phyloP scores from a whole-genome alignment of 2,329 filamentous ascomycete species.

The Verticillium zaregamsianum region DNA sequence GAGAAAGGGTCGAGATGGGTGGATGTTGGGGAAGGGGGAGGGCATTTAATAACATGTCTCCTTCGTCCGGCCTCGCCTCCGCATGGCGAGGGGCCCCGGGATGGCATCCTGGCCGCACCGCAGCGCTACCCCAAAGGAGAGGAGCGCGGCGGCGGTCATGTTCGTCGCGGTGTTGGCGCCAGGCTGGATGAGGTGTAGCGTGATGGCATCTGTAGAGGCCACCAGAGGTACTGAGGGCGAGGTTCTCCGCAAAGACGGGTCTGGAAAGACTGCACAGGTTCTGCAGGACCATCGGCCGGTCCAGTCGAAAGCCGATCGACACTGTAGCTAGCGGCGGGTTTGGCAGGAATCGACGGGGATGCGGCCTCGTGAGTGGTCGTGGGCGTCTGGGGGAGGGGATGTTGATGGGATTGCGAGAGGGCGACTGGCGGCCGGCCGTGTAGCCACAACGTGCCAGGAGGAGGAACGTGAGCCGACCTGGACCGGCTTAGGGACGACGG shows the following conservation, averaged over 20 bases:
- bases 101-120: neutral
- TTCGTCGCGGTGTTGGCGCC: neutral
- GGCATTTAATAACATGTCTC: neutral
- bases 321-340: constrained; percentile 3
- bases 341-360: constrained; percentile 1
- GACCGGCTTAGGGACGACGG: constrained; percentile 3
- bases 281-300: neutral
- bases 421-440: neutral
- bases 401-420: neutral
- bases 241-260: neutral
- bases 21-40: neutral
- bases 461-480: neutral
- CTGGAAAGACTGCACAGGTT: neutral
- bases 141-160: neutral
- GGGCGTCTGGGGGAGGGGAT: neutral
- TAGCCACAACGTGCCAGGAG: neutral
- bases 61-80: neutral
- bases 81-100: neutral
- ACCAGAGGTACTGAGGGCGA: neutral
- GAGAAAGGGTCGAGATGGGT: neutral
- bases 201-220: neutral
- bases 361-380: neutral
- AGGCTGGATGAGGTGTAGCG: neutral
- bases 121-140: constrained; percentile 1
- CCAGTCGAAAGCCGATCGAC: constrained; percentile 5